Base-by-base conservation (phyloP, 75 land plant genomes). In the Cryptomeria japonica region DNA sequence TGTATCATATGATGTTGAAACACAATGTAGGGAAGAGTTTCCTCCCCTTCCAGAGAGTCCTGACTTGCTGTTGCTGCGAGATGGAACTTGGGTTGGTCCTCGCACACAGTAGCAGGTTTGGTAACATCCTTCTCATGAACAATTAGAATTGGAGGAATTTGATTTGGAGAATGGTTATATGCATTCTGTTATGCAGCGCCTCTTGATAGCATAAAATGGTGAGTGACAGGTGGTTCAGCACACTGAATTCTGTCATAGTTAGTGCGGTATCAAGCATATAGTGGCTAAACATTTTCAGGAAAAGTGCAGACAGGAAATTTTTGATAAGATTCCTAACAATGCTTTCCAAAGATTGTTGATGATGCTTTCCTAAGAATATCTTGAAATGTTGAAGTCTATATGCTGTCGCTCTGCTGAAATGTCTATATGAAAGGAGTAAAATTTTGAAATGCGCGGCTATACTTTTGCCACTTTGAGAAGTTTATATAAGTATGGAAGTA, bases 1-100 rank as follows among this genome's bases (percentile, higher is more conserved):
- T 84, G 36, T 84, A 49, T 32, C 31, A 36, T 84, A 84, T 84
- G 85, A 84, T 53, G 85, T 84, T 25, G 61, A 51, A 32, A 84
- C 44, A 1, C 18, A 84, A 15, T 12, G 38, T 15, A 32, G 61
- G 85, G 85, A 84, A 84, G 85, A 84, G 31, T 84, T 84, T 53
- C 58, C 58, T 84, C 38, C 47, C 8, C 47, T 28, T 55, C 85
- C 85, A 51, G 18, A 22, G 37, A 7, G 34, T 84, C 10, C 37
- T 55, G 85, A 53, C 32, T 51, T 36, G 5, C 31, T 47, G 37
- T 31, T 58, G 19, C 25, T 1, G n/a, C n/a, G n/a, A n/a, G 44
- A 42, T 32, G 85, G 85, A 15, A 0, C 53, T 3, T 84, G 85
- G 85, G 53, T 84, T 12, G 55, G 31, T 53, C 85, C 85, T 34